Evolutionary conservation across 2,329 filamentous ascomycete species (phyloP).

Genomic region (Pestalotiopsis sp.): DNA sequence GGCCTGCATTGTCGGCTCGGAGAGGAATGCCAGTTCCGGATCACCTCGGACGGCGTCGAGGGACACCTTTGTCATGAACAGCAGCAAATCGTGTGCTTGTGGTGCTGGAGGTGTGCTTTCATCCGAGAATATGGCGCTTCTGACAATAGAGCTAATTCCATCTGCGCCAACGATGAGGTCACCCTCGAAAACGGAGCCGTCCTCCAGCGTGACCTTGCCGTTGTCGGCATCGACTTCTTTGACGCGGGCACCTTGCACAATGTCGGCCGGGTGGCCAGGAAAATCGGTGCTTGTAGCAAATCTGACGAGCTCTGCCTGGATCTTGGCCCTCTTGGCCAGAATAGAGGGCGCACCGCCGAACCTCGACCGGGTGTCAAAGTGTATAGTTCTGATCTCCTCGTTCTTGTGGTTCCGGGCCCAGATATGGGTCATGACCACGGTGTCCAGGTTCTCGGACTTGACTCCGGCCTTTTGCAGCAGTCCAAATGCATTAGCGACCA

Average conservation of each 20-base stretch:
- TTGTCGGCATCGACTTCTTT: neutral
- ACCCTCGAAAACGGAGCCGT: neutral
- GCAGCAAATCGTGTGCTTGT: constrained; percentile 2
- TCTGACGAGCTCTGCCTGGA: constrained; percentile 22
- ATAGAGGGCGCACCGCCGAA: constrained; percentile 21
- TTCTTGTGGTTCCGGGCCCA: constrained; percentile 20
- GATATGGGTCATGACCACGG: constrained; percentile 23
- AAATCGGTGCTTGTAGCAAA: constrained; percentile 18
- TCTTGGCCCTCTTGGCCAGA: constrained; percentile 21
- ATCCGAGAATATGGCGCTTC: neutral
- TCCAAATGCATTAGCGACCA: constrained; percentile 24
- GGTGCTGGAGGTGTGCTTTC: neutral
- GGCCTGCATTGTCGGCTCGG: constrained; percentile 18
- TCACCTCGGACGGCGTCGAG: constrained; percentile 19
- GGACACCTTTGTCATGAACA: constrained; percentile 22
- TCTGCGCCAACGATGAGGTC: constrained; percentile 9
- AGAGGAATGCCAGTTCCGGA: constrained; percentile 20
- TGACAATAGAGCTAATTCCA: constrained; percentile 9
- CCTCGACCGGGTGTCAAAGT: constrained; percentile 23
- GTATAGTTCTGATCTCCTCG: constrained; percentile 19
- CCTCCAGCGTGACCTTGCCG: neutral
- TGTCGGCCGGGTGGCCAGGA: constrained; percentile 5
- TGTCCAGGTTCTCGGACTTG: constrained; percentile 21
- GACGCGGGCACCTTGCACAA: neutral
- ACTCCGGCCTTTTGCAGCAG: constrained; percentile 24